phyloP scores from a whole-genome alignment of 176 grass and related monocot genomes.

The Oryza coarctata region DNA sequence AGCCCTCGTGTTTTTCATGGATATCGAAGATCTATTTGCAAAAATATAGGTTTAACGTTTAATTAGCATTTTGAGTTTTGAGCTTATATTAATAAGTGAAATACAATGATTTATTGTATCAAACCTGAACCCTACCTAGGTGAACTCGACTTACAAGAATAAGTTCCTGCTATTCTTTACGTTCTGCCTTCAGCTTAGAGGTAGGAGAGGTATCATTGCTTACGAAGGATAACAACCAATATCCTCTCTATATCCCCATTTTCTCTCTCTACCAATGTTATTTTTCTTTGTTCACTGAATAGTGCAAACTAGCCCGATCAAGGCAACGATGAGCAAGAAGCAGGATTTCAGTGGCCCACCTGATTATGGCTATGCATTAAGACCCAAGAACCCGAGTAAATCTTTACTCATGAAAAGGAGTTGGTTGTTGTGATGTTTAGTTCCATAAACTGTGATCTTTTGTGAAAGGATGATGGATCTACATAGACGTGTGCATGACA shows the following conservation, averaged over 20 bases:
- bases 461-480: neutral
- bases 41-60: neutral
- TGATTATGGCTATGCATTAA: neutral
- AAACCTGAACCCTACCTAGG: neutral
- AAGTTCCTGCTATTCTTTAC: neutral
- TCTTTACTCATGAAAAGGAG: neutral
- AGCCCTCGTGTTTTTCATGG: neutral
- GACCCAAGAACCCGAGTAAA: neutral
- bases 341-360: neutral
- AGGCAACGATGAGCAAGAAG: neutral
- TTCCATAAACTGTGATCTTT: neutral
- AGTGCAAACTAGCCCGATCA: neutral
- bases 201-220: no score
- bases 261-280: neutral
- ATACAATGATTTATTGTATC: neutral
- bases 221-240: no score
- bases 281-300: neutral
- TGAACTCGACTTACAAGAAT: neutral
- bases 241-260: neutral
- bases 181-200: slow-evolving; percentile 6
- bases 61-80: neutral
- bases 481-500: neutral
- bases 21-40: neutral
- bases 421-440: neutral
- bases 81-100: neutral